These are phyloP conservation scores for Trichoderma afroharzianum DNA, from an alignment of 2,329 filamentous ascomycete genomes.

Conservation along the genomic window DNA sequence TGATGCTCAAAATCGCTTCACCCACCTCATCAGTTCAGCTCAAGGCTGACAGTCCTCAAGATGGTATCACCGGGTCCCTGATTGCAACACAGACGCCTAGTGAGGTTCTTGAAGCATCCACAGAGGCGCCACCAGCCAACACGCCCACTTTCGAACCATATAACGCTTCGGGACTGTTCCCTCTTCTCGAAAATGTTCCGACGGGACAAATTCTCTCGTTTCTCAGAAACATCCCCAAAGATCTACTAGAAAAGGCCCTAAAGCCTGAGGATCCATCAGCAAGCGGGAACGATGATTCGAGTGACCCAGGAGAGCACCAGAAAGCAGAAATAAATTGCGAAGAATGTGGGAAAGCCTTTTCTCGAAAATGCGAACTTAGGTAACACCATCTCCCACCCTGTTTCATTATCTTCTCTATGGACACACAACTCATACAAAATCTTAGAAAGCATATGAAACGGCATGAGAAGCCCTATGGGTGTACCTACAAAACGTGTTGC, in stretches of 20 bases:
- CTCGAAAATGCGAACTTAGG: slow-evolving; percentile 55
- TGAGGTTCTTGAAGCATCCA: neutral
- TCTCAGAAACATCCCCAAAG: slow-evolving; percentile 26
- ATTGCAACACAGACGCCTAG: neutral
- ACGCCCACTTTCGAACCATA: neutral
- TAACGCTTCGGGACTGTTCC: neutral
- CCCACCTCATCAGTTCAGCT: neutral
- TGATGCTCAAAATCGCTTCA: neutral
- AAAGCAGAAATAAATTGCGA: slow-evolving; percentile 29
- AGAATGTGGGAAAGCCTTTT: slow-evolving; percentile 45
- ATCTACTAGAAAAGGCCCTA: slow-evolving; percentile 33
- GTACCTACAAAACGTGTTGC: slow-evolving; percentile 66
- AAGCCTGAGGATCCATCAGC: slow-evolving; percentile 19
- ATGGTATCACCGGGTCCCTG: neutral
- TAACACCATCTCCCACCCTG: slow-evolving; percentile 31
- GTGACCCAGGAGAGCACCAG: neutral
- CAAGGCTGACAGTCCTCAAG: neutral
- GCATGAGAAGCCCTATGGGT: slow-evolving; percentile 77
- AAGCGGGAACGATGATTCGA: slow-evolving; percentile 15
- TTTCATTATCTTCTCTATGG: no score
- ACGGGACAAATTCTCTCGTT: neutral
- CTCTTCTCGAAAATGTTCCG: neutral
- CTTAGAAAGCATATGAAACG: slow-evolving; percentile 78
- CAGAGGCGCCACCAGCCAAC: neutral
- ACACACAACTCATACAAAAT: neutral